Percentiles rank a stretch among this genome's conserved stretches.
Evolutionary conservation across 441 rosid genomes (phyloP).

Genomic region (Syzygium malaccense): DNA sequence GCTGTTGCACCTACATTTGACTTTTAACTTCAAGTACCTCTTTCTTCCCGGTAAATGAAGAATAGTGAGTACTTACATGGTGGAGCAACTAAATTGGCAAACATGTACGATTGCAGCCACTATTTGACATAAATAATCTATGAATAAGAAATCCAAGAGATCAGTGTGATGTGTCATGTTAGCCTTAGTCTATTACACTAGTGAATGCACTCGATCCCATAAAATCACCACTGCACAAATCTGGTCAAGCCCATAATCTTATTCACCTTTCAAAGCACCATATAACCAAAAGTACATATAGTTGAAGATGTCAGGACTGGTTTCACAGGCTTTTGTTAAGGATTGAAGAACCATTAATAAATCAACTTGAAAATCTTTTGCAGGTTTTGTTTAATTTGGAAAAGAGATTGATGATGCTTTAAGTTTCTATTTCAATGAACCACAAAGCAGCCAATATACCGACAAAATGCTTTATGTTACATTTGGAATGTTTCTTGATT

Average conservation of each 20-base stretch:
- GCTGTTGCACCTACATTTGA: background rate
- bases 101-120: background rate
- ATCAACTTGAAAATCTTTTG: background rate
- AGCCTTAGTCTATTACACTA: background rate
- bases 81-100: background rate
- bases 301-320: background rate
- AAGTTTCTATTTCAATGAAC: background rate
- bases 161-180: background rate
- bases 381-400: background rate
- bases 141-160: background rate
- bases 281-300: background rate
- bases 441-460: too few species aligned
- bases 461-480: too few species aligned
- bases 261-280: background rate
- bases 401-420: background rate
- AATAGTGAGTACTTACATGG: background rate
- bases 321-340: background rate
- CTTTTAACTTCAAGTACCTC: background rate
- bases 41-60: background rate
- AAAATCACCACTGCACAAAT: background rate
- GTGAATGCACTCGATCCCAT: background rate
- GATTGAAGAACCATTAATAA: background rate
- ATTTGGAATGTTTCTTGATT: background rate
- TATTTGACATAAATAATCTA: background rate
- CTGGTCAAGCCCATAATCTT: background rate